Evolutionary conservation across 371 early-diverging fungal genomes (phyloP).

Genomic region (Actinomucor elegans): DNA sequence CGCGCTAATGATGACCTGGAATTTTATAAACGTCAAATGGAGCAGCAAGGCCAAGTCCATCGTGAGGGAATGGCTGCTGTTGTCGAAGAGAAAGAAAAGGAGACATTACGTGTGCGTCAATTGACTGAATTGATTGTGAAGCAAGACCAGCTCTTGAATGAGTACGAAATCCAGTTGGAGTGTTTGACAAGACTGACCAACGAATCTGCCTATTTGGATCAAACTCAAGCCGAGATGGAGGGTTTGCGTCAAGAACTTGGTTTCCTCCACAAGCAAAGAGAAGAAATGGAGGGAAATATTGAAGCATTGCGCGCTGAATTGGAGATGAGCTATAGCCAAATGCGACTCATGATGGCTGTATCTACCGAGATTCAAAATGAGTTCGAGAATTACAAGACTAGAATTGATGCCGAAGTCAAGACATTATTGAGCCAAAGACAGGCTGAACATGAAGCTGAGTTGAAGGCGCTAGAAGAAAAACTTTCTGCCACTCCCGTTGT

Average conservation of each 20-base stretch:
- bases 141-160: constrained; percentile 17
- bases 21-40: constrained; percentile 22
- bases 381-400: constrained; percentile 17
- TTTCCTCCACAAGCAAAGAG: constrained; percentile 14
- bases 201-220: constrained; percentile 5
- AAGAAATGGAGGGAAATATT: constrained; percentile 18
- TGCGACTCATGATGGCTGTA: constrained; percentile 30
- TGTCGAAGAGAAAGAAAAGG: constrained; percentile 20
- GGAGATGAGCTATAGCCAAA: constrained; percentile 30
- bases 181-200: not conserved
- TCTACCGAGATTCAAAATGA: constrained; percentile 37
- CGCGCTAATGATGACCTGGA: constrained; percentile 20
- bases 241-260: constrained; percentile 20
- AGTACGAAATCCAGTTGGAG: constrained; percentile 17
- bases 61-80: constrained; percentile 5
- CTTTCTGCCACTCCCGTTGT: not conserved
- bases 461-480: constrained; percentile 15
- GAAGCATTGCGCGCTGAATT: constrained; percentile 21
- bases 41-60: constrained; percentile 1
- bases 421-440: constrained; percentile 4
- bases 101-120: constrained; percentile 13
- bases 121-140: constrained; percentile 20
- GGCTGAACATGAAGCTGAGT: constrained; percentile 6
- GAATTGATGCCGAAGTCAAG: constrained; percentile 9
- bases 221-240: constrained; percentile 8